These are phyloP conservation scores for Capronia americana DNA, from an alignment of 2,329 filamentous ascomycete species.

Conservation along the genomic window DNA sequence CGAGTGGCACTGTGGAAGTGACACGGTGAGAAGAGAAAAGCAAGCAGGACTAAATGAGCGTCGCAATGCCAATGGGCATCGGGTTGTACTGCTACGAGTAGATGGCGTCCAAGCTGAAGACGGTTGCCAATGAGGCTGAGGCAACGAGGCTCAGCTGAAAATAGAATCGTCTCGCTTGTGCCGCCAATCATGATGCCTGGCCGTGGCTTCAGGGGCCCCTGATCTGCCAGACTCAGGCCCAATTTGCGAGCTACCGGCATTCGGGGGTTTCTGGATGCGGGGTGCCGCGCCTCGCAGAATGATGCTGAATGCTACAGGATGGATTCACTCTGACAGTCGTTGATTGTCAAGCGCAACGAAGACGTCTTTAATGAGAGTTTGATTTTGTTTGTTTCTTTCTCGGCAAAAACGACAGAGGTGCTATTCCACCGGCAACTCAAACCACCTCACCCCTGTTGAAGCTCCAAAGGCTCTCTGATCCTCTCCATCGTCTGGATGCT, in stretches of 20 bases:
- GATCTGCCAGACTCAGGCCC: not conserved
- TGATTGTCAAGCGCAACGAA: not conserved
- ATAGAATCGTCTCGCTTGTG: not conserved
- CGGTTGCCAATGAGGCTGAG: conserved; percentile 7
- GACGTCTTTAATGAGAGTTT: not conserved
- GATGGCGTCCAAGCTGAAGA: not conserved
- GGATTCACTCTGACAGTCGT: not conserved
- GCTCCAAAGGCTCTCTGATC: not conserved
- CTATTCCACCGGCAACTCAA: not conserved
- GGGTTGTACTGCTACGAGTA: too few species aligned
- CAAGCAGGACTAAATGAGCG: not conserved
- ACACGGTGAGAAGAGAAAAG: not conserved
- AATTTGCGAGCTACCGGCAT: not conserved
- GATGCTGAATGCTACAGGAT: not conserved
- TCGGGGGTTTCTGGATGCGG: not conserved
- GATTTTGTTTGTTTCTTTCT: not conserved
- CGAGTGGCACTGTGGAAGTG: not conserved
- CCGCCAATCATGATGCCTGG: not conserved
- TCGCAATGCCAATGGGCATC: not conserved
- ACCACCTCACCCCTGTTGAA: not conserved
- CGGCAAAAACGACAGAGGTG: not conserved
- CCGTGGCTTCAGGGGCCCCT: not conserved
- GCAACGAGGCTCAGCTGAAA: conserved; percentile 4
- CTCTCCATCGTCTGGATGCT: not conserved
- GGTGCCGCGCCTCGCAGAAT: not conserved